These are phyloP conservation scores for Diaporthe ilicicola DNA, from an alignment of 2,329 filamentous ascomycete species.

Conservation along the genomic window DNA sequence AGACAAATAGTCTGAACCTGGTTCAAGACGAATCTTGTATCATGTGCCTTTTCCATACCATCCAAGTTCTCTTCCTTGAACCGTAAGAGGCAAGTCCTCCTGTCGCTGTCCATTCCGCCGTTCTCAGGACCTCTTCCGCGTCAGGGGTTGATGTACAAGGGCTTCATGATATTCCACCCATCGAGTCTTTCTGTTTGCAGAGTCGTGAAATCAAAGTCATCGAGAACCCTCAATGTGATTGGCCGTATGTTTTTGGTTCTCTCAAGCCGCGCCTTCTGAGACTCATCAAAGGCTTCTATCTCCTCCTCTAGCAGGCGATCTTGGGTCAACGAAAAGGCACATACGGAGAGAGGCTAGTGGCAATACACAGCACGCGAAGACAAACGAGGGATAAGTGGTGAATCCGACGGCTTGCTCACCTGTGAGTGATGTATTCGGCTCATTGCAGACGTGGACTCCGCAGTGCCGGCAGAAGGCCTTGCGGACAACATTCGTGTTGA, in stretches of 20 bases:
- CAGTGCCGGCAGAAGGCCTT: slow-evolving; percentile 61
- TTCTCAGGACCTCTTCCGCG: not conserved
- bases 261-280: slow-evolving; percentile 35
- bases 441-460: slow-evolving; percentile 53
- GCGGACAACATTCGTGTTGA: slow-evolving; percentile 41
- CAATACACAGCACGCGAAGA: not conserved
- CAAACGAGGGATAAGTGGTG: not conserved
- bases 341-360: no score
- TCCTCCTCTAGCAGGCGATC: slow-evolving; percentile 40
- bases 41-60: no score
- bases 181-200: slow-evolving; percentile 39
- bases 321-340: not conserved
- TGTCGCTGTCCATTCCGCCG: not conserved
- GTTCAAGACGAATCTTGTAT: not conserved
- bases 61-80: not conserved
- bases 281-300: slow-evolving; percentile 44
- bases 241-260: slow-evolving; percentile 35
- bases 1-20: no score
- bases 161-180: slow-evolving; percentile 41
- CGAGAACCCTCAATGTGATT: slow-evolving; percentile 50
- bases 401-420: slow-evolving; percentile 33
- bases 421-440: slow-evolving; percentile 38
- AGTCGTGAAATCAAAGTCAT: slow-evolving; percentile 46
- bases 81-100: not conserved
- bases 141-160: slow-evolving; percentile 53